Base-by-base conservation (phyloP, 2,329 filamentous ascomycete species). In the Ascochyta fabae region DNA sequence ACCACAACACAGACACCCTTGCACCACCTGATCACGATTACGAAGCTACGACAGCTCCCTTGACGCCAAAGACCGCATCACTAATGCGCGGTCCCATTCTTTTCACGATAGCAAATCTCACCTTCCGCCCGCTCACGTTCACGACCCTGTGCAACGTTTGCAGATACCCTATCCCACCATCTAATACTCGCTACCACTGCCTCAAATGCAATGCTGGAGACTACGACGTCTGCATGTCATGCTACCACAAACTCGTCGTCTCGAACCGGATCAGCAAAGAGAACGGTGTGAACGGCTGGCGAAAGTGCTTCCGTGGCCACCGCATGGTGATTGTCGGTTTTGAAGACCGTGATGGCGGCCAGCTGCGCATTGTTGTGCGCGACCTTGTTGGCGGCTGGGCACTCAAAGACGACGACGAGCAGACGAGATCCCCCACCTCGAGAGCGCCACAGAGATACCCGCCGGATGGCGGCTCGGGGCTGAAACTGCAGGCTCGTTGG, bases 261-360 rank as follows among this genome's bases (percentile, higher is more conserved):
- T 82, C 83, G 0, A 83, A 84, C 8, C 86, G 85, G 41, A 87
- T 97, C 59, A 87, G 85, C 51, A 78, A 80, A 16, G 89, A 93
- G 58, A 92, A 96, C 62, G 92, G 93, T 0, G 82, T 86, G 4
- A 82, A 81, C 10, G 93, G 93, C 3, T 97, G 94, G 94, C 84
- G 92, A 10, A 84, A 92, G 44, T 98, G 94, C 71, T 81, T 88
- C 0, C 82, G 83, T 38, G 89, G 90, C 5, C 94, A 98, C 70
- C 86, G 93, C 29, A 96, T 96, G 92, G 85, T 88, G 0, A 79
- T 96, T 10, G 80, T 96, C 10, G 88, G 86, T 0, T 96, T 94
- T 68, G 83, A 88, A 56, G 87, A 91, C 50, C 82, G 83, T 29
- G 82, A 84, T 16, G 84, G 85, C 23, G 89, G 89, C 0, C 87